A percentile compares a stretch with the other conserved stretches of the same genome.
phyloP scores from a whole-genome alignment of 148 eudicot genomes.

The Cornus controversa region DNA sequence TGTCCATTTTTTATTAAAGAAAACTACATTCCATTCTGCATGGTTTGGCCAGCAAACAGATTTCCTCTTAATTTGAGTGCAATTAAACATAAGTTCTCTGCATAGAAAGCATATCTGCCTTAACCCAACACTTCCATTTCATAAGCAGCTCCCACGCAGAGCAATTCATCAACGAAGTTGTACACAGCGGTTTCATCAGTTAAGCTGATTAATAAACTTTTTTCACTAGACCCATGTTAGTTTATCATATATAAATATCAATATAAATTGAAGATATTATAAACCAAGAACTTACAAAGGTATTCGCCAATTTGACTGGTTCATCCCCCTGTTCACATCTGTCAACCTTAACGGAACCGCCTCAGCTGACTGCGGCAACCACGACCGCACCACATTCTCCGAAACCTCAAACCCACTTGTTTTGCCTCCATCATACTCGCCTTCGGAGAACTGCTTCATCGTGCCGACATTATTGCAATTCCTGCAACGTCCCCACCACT shows the following conservation, averaged over 20 bases:
- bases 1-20: no score
- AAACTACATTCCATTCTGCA: not conserved
- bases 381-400: slow-evolving; percentile 54
- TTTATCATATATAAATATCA: not conserved
- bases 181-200: no score
- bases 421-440: slow-evolving; percentile 28
- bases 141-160: no score
- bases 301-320: slow-evolving; percentile 69
- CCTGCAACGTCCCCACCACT: slow-evolving; percentile 91
- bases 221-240: no score
- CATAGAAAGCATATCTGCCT: not conserved
- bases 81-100: not conserved
- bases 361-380: slow-evolving; percentile 47
- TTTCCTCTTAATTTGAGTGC: not conserved
- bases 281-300: slow-evolving; percentile 54
- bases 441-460: slow-evolving; percentile 40
- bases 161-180: no score
- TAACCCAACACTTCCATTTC: no score
- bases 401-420: slow-evolving; percentile 55
- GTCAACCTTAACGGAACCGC: slow-evolving; percentile 58
- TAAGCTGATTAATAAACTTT: no score
- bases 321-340: slow-evolving; percentile 65
- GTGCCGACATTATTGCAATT: slow-evolving; percentile 53
- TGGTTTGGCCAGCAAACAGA: no score
- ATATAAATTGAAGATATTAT: no score